Base-by-base conservation (phyloP, 225 moss, liverwort and hornwort genomes). In the Bryum argenteum region DNA sequence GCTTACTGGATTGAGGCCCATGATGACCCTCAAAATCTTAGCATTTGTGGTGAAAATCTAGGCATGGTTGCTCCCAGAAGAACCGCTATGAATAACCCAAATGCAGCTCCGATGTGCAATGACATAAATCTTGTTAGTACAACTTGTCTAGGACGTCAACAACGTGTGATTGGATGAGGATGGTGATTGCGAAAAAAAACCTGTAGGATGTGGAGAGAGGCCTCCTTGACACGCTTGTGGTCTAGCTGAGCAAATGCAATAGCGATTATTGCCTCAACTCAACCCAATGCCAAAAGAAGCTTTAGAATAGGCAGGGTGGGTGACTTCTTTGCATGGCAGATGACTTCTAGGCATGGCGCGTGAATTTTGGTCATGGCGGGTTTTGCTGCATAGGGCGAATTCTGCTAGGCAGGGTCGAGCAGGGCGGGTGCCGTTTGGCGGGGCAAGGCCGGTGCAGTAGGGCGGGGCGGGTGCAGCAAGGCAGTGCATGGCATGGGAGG, bases 201-300 rank as follows among this genome's bases (percentile, higher is more conserved):
- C 91, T 96, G 92, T 60, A 96, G 70, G 67, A 89, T 75, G 55
- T 84, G 74, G 26, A 91, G 88, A n/a, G 86, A 52, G 75, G 83
- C 91, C 82, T 86, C 79, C 76, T 89, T 90, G 33, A 87, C 88
- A 58, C 48, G 81, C 66, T 71, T 86, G 58, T 79, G 83, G 33
- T 95, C 86, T 71, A 79, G 68, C 61, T 85, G 83, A 61, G 92
- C 84, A 42, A 88, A 88, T 4, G 92, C 86, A 78, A 80, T 77
- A 14, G 89, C 89, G 67, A 92, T 86, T 70, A 95, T 91, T 60
- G 91, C 85, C 91, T 92, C 77, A n/a, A 66, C 21, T 58, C 65
- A 53, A 60, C n/a, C n/a, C n/a, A n/a, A n/a, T n/a, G n/a, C n/a
- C n/a, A n/a, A n/a, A n/a, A n/a, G n/a, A n/a, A n/a, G n/a, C n/a